Percentiles rank a stretch among this genome's conserved stretches.
phyloP scores from a whole-genome alignment of 148 eudicot species.

The Chenopodium quinoa region DNA sequence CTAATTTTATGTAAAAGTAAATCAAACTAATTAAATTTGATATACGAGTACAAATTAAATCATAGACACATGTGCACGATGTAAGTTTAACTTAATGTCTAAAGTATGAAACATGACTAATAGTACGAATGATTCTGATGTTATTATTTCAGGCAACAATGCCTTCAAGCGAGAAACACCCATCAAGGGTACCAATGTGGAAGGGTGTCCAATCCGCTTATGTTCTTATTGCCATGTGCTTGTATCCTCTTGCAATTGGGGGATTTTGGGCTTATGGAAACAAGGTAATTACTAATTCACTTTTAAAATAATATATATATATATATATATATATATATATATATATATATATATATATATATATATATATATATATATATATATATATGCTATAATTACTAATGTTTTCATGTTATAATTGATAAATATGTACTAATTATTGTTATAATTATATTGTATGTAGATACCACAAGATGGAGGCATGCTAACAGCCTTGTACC shows the following conservation, averaged over 20 bases:
- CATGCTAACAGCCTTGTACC: constrained; percentile 58
- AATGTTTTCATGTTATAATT: background rate
- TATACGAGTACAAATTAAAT: no score
- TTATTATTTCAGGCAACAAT: constrained; percentile 63
- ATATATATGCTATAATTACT: background rate
- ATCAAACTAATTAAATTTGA: no score
- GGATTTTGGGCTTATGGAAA: constrained; percentile 91
- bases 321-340: no score
- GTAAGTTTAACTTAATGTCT: no score
- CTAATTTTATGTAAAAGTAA: no score
- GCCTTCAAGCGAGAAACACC: constrained; percentile 89
- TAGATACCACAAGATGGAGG: constrained; percentile 73
- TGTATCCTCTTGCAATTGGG: constrained; percentile 77
- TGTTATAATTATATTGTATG: background rate
- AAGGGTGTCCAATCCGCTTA: constrained; percentile 70
- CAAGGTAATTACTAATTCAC: constrained; percentile 32
- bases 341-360: no score
- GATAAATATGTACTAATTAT: background rate
- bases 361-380: no score
- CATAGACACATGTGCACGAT: no score
- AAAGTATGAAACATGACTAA: background rate
- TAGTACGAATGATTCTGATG: background rate
- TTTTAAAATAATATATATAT: no score
- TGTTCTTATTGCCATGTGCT: constrained; percentile 57
- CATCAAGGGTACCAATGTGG: constrained; percentile 92